Conservation (phyloP, 169 alveolate genomes). For the Cryptosporidium parvum region DNA sequence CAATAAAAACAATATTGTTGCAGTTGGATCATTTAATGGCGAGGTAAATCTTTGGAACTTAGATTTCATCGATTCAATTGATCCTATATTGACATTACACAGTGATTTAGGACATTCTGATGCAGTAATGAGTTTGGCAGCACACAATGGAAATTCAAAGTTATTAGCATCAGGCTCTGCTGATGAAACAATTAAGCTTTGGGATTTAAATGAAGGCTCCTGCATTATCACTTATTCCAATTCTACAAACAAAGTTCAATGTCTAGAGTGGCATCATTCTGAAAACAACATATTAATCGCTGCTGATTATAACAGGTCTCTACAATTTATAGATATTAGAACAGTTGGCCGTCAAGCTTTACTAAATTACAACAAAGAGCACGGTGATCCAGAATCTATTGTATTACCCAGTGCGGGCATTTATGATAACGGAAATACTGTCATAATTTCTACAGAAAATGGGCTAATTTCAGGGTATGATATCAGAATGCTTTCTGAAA, state of each 20-base stretch:
- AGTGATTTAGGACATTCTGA: constrained; percentile 53
- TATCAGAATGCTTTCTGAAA: constrained; percentile 19
- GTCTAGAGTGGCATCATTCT: constrained; percentile 77
- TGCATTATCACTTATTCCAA: constrained; percentile 89
- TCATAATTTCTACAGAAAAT: constrained; percentile 53
- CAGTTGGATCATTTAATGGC: constrained; percentile 77
- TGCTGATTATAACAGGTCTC: constrained; percentile 54
- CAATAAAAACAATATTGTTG: constrained; percentile 53
- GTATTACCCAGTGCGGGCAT: constrained; percentile 2
- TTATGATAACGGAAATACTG: constrained; percentile 31
- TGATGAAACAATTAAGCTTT: constrained; percentile 89
- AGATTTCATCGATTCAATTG: constrained; percentile 77
- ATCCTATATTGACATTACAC: constrained; percentile 67
- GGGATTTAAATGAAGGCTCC: constrained; percentile 91
- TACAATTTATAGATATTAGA: constrained; percentile 50
- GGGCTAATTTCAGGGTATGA: constrained; percentile 58
- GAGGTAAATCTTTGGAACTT: constrained; percentile 77
- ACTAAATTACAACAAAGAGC: constrained; percentile 24
- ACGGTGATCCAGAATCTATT: constrained; percentile 70
- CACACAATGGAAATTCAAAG: constrained; percentile 37
- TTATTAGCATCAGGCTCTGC: constrained; percentile 90
- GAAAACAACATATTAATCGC: constrained; percentile 66
- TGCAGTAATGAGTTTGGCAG: constrained; percentile 77
- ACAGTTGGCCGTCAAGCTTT: background rate
- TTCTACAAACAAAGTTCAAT: constrained; percentile 82